These are phyloP conservation scores for Chaetothyriales sp. DNA, from an alignment of 2,329 filamentous ascomycete species.

Conservation along the genomic window DNA sequence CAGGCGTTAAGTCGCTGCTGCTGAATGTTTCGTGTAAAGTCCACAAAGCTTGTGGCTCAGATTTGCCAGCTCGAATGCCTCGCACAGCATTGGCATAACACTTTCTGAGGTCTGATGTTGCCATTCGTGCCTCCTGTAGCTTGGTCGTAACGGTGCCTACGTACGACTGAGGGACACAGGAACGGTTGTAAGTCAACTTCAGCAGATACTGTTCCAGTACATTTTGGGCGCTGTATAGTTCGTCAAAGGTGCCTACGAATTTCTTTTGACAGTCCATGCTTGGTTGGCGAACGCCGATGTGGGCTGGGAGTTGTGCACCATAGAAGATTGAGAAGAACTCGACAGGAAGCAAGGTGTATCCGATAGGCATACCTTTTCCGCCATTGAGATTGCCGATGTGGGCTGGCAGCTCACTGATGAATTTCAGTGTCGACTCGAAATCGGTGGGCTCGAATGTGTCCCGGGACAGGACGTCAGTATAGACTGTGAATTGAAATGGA, in stretches of 20 bases:
- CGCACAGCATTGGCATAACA: constrained; percentile 9
- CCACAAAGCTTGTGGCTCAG: constrained; percentile 6
- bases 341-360: constrained; percentile 20
- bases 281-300: constrained; percentile 2
- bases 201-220: constrained; percentile 13
- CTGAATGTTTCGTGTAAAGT: constrained; percentile 7
- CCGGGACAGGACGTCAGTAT: neutral
- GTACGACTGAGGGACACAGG: constrained; percentile 13
- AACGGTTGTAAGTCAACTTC: constrained; percentile 5
- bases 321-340: constrained; percentile 11
- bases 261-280: constrained; percentile 2
- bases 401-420: neutral
- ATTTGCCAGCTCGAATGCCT: constrained; percentile 10
- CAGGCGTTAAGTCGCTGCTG: constrained; percentile 6
- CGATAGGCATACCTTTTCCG: constrained; percentile 18
- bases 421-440: neutral
- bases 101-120: constrained; percentile 5
- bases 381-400: constrained; percentile 5
- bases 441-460: neutral
- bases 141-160: constrained; percentile 6
- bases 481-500: neutral
- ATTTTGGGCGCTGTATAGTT: constrained; percentile 7
- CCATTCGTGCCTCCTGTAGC: constrained; percentile 2
- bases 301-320: constrained; percentile 2
- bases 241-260: constrained; percentile 10